Conservation (phyloP, 768 basidiomycete species). For the Sarcodon aspratus region DNA sequence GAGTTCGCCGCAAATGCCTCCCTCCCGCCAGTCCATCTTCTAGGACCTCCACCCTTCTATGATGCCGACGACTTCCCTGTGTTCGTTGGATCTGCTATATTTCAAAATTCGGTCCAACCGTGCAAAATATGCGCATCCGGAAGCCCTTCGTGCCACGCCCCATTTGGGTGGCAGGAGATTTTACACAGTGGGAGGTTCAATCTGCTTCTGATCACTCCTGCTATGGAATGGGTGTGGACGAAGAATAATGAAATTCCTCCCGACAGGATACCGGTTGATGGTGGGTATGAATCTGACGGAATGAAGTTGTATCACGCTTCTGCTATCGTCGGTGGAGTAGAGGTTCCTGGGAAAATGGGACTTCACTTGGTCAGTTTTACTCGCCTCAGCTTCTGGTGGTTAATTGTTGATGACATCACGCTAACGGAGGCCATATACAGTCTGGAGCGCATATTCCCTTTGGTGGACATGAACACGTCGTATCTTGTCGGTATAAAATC, state of each 20-base stretch:
- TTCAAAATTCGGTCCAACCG: slow-evolving; percentile 59
- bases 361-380: slow-evolving; percentile 49
- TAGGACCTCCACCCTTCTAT: too few species aligned
- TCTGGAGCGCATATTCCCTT: too few species aligned
- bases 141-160: slow-evolving; percentile 37
- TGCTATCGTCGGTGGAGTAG: slow-evolving; percentile 34
- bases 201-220: slow-evolving; percentile 51
- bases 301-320: slow-evolving; percentile 59
- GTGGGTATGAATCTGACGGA: slow-evolving; percentile 66
- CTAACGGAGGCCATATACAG: too few species aligned
- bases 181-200: slow-evolving; percentile 61
- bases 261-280: slow-evolving; percentile 51
- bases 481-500: too few species aligned
- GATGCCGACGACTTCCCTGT: slow-evolving; percentile 23
- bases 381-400: too few species aligned
- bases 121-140: slow-evolving; percentile 69
- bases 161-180: slow-evolving; percentile 53
- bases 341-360: slow-evolving; percentile 67
- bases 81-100: slow-evolving; percentile 65
- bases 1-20: too few species aligned
- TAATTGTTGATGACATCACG: too few species aligned
- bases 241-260: slow-evolving; percentile 47
- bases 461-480: too few species aligned
- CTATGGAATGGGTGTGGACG: slow-evolving; percentile 67
- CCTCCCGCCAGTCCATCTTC: too few species aligned